Conservation (phyloP, 148 eudicot species). For the Cornus controversa region DNA sequence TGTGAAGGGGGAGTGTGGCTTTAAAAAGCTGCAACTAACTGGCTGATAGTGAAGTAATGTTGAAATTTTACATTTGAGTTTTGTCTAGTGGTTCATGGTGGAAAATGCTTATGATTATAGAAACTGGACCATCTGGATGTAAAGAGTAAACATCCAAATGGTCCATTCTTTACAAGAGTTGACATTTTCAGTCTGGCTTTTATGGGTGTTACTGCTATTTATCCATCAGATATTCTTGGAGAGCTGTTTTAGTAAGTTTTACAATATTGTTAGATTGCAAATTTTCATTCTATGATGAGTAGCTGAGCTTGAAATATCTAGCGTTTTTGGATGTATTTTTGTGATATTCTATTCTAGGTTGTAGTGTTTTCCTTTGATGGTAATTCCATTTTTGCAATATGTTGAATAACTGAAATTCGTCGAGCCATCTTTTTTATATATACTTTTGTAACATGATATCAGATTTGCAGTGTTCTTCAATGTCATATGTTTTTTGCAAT, state of each 20-base stretch:
- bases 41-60: too few species aligned
- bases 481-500: too few species aligned
- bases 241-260: too few species aligned
- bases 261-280: background rate
- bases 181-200: too few species aligned
- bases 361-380: background rate
- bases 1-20: too few species aligned
- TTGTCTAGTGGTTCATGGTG: background rate
- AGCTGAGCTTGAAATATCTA: background rate
- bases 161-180: too few species aligned
- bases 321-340: background rate
- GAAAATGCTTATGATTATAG: background rate
- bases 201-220: too few species aligned
- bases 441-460: background rate
- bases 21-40: too few species aligned
- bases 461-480: background rate
- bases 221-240: too few species aligned
- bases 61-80: background rate
- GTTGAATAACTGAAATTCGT: background rate
- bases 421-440: background rate
- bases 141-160: too few species aligned
- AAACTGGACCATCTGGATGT: too few species aligned
- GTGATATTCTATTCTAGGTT: background rate
- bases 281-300: background rate
- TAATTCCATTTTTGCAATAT: background rate